Evolutionary conservation across 306 rosid species (phyloP).

Genomic region (Lathyrus tuberosus): DNA sequence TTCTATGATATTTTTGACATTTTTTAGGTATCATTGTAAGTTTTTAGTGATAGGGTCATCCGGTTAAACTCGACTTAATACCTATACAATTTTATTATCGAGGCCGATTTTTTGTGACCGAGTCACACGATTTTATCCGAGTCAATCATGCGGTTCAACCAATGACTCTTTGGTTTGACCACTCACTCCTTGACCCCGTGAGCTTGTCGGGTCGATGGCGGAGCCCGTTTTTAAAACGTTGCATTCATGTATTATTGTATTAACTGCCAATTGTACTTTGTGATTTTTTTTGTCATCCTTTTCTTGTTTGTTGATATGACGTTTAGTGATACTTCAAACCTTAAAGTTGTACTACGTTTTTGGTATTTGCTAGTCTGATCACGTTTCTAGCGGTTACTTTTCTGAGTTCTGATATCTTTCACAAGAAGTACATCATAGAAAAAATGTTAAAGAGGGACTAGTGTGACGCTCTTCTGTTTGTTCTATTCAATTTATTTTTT

Average conservation of each 20-base stretch:
- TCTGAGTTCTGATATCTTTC: conserved; percentile 10
- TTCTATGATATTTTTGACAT: no score
- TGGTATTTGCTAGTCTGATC: conserved; percentile 3
- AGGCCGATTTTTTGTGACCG: no score
- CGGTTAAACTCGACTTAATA: no score
- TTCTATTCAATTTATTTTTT: neutral
- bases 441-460: conserved; percentile 6
- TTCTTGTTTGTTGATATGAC: neutral
- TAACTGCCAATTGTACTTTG: neutral
- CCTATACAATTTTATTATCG: no score
- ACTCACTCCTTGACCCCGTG: no score
- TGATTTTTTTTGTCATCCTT: neutral
- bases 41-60: no score
- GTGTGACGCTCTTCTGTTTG: neutral
- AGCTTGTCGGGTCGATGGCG: no score
- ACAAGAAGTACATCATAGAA: conserved; percentile 2
- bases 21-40: no score
- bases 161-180: no score
- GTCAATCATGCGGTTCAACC: no score
- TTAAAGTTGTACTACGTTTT: neutral
- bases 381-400: conserved; percentile 1
- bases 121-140: no score
- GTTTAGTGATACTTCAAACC: neutral
- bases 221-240: no score
- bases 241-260: neutral